These are phyloP conservation scores for Cyclocybe cylindracea DNA, from an alignment of 768 basidiomycete species.

Conservation along the genomic window DNA sequence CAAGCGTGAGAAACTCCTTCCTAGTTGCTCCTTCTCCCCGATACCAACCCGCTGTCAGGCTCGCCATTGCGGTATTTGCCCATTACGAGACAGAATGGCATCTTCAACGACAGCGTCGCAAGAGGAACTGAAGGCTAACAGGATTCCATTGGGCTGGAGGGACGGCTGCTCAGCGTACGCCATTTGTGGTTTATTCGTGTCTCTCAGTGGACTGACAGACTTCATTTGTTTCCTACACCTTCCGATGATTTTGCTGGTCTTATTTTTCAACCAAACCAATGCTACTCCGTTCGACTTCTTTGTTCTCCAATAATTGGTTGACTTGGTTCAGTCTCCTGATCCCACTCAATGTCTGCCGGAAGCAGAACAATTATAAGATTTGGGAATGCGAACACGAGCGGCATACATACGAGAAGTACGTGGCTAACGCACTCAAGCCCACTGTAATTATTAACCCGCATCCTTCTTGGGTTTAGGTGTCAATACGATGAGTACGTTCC, in stretches of 20 bases:
- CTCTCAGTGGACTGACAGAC: background rate
- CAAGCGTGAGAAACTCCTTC: slow-evolving; percentile 10
- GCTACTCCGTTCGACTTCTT: background rate
- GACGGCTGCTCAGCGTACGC: slow-evolving; percentile 90
- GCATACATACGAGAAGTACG: slow-evolving; percentile 84
- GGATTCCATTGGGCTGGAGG: slow-evolving; percentile 81
- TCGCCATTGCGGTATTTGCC: background rate
- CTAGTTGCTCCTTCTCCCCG: slow-evolving; percentile 4
- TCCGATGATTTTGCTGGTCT: background rate
- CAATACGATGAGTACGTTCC: slow-evolving; percentile 89
- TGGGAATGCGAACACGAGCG: slow-evolving; percentile 94
- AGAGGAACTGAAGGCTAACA: slow-evolving; percentile 72
- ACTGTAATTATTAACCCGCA: background rate
- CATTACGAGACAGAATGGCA: slow-evolving; percentile 45
- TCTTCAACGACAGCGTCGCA: slow-evolving; percentile 82
- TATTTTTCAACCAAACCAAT: background rate
- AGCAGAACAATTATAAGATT: slow-evolving; percentile 74
- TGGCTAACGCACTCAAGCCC: slow-evolving; percentile 9
- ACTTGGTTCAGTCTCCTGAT: slow-evolving; percentile 64
- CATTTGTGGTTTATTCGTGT: background rate
- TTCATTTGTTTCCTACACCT: background rate
- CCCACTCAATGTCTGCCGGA: slow-evolving; percentile 86
- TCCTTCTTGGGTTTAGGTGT: slow-evolving; percentile 52
- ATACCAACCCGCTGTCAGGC: slow-evolving; percentile 13
- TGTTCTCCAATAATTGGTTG: background rate